A percentile compares a stretch with the other conserved stretches of the same genome.
Conservation (phyloP, 2,329 filamentous ascomycete genomes). For the Dothideomycetes sp. region DNA sequence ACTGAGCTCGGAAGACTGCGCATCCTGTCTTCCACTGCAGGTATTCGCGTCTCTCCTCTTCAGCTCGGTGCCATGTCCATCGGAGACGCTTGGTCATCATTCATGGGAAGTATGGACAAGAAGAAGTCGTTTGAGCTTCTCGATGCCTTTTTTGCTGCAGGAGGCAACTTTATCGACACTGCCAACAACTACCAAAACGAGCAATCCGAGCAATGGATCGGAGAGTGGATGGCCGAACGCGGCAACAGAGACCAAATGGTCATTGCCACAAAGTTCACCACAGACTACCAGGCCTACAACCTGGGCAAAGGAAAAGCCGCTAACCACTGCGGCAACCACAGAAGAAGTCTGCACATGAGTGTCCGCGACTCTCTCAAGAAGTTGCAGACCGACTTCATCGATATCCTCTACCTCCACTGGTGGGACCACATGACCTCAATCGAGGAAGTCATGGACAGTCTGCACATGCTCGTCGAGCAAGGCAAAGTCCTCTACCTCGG, state of each 20-base stretch:
- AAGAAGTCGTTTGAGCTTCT: conserved; percentile 26
- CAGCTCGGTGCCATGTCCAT: conserved; percentile 49
- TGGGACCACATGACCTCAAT: conserved; percentile 41
- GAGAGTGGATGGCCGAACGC: conserved; percentile 39
- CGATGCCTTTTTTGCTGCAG: conserved; percentile 26
- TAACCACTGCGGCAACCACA: conserved; percentile 49
- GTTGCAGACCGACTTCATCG: conserved; percentile 18
- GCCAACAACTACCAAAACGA: conserved; percentile 30
- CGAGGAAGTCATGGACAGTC: conserved; percentile 30
- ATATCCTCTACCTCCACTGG: conserved; percentile 24
- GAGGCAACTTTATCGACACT: conserved; percentile 30
- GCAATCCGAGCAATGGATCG: conserved; percentile 27
- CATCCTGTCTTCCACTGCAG: conserved; percentile 42
- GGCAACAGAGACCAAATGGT: conserved; percentile 43
- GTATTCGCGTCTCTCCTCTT: conserved; percentile 44
- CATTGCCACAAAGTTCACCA: conserved; percentile 46
- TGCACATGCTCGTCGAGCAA: conserved; percentile 27
- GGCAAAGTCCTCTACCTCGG: conserved; percentile 34
- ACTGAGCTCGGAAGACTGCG: conserved; percentile 43
- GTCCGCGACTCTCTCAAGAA: conserved; percentile 32
- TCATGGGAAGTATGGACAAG: conserved; percentile 22
- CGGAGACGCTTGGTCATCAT: conserved; percentile 38
- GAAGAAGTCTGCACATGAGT: conserved; percentile 48
- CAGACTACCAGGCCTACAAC: conserved; percentile 20
- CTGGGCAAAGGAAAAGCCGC: conserved; percentile 24